Base-by-base conservation (phyloP, 2,329 filamentous ascomycete species). In the Fusarium decemcellulare region DNA sequence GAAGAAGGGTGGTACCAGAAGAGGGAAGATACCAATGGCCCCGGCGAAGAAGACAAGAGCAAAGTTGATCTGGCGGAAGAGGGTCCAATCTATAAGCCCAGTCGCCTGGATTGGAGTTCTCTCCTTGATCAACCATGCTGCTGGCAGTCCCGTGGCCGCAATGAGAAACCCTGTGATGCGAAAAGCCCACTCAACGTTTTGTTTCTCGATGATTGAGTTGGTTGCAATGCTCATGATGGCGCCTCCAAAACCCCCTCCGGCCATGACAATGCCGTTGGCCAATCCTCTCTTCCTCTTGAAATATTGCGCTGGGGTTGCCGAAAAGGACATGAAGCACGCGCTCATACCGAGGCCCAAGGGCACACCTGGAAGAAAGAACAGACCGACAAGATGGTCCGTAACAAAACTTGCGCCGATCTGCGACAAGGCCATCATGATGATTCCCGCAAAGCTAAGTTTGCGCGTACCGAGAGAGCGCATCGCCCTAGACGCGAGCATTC, bases 1-100 rank as follows among this genome's bases (percentile, higher is more conserved):
- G 72, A 90, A 90, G 77, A 89, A 91, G 0, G 88, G 86, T 0
- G 88, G 87, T 0, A 90, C 87, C 60, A 89, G 84, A 15, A 90
- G 82, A 0, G 88, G 85, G 65, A 91, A 91, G 2, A 86, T 89
- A 2, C 82, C 88, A 10, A 90, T 81, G 0, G 83, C 85, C 1
- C 86, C 85, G 6, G 84, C 83, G 5, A 86, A 70, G 71, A 90
- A 90, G 29, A 91, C 75, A 3, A 85, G 75, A 7, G 80, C 68
- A 74, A 90, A 90, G 10, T 81, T 82, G 23, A 82, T 59, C 58
- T 87, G 82, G 32, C 82, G 82, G 74, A 90, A 88, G 3, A 90
- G 78, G 12, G 72, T 85, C 84, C 85, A 87, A 63, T 89, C 87
- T 10, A 89, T 73, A 43, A 87, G 82, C 2, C 61, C 62, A 2